Conservation (phyloP, 208 protist species). For the Endotrypanum monterogeii region DNA sequence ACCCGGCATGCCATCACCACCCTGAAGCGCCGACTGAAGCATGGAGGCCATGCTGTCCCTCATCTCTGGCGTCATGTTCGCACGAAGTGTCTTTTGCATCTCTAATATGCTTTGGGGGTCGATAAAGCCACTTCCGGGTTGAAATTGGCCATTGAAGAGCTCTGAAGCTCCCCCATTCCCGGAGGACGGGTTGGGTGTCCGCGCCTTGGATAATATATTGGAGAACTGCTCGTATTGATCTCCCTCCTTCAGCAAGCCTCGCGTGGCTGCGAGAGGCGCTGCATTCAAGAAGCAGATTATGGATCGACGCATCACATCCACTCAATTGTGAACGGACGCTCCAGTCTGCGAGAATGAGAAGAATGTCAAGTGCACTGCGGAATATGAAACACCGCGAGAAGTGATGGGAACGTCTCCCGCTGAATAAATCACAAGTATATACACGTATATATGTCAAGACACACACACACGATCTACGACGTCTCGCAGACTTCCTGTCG, state of each 20-base stretch:
- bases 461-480: too few species aligned
- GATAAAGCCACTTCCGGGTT: constrained; percentile 51
- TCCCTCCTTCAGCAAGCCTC: constrained; percentile 23
- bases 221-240: constrained; percentile 61
- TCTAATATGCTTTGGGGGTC: constrained; percentile 53
- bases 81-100: constrained; percentile 70
- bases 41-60: constrained; percentile 80
- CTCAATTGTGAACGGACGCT: background rate
- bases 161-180: constrained; percentile 20
- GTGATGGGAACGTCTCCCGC: too few species aligned
- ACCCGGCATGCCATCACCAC: constrained; percentile 60
- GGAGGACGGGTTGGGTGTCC: constrained; percentile 8
- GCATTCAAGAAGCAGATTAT: background rate
- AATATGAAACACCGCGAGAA: too few species aligned
- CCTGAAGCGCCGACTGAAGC: constrained; percentile 64
- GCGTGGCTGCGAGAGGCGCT: background rate
- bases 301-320: constrained; percentile 25
- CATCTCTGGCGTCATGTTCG: constrained; percentile 84
- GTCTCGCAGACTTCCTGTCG: too few species aligned
- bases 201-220: constrained; percentile 60
- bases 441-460: too few species aligned
- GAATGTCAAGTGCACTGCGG: background rate
- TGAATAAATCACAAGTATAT: too few species aligned
- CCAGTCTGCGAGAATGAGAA: background rate
- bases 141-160: constrained; percentile 83